Base-by-base conservation (phyloP, 1,284 basidiomycete genomes). In the Amylostereum chailletii region DNA sequence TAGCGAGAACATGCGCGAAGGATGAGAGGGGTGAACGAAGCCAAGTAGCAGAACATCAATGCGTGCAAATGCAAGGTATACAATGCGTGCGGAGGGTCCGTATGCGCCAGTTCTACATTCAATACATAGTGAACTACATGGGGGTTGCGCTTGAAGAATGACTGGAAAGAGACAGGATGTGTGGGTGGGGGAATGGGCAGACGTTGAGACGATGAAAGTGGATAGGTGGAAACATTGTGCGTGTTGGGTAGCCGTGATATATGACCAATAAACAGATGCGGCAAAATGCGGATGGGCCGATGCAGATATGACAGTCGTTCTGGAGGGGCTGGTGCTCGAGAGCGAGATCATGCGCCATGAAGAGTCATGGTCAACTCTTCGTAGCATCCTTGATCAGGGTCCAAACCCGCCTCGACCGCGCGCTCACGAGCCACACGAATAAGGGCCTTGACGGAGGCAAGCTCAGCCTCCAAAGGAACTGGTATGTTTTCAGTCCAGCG, bases 401-500 rank as follows among this genome's bases (percentile, higher is more conserved):
- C 56, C 19, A 56, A 39, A 26, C 56, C 56, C 4, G 47, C 53
- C 8, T 50, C 54, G 34, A 57, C 47, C 26, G 55, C 56, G 19
- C 59, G 57, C 41, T 64, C 67, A 37, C 59, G 59, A 36, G 66
- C 64, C n/a, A 62, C 63, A 3, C 68, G 72, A 54, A 76, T 75
- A 37, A 74, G 65, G 2, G 70, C 73, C 59, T 81, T 84, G 31
- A 86, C 55, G 38, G 65, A 66, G 5, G 73, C 70, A 2, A 86
- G 65, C 58, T 83, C 79, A 1, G 68, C 68, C 9, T 60, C 54
- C 27, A 85, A 66, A 26, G 74, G 68, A 4, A 85, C 79, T 45
- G 71, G 71, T 0, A 69, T 63, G 48, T 68, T 70, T 57, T 83
- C 79, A 2, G 66, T 56, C 83, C 83, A 86, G 36, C 74, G 72